Evolutionary conservation across 331 rosid species (phyloP), one percentile per base, ranked within the genome.

Genomic region (Malus hybrid): DNA sequence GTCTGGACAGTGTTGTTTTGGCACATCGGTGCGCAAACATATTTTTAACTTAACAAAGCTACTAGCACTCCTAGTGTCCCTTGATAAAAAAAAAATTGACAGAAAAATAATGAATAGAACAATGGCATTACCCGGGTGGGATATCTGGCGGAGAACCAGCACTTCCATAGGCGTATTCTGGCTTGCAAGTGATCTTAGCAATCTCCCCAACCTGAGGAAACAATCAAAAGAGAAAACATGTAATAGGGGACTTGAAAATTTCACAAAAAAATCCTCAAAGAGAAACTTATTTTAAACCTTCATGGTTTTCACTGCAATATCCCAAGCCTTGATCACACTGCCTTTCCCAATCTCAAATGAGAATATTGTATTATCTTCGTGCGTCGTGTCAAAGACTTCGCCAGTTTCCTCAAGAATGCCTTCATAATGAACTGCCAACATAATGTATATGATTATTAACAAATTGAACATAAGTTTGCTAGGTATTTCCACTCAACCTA

Each of bases 111-210:
- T 39, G 46, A 39, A 39, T 39, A 39, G 67, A 55, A 64, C 14
- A 70, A 68, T 4, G 75, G 42, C 27, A 61, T 69, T 94, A 91
- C 97, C 87, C 87, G 73, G 93, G 95, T 54, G 99, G 99, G 65
- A 94, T 94, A 84, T 94, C 97, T 4, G 99, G 99, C 1, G 96
- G 99, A 79, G 97, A 92, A 79, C 97, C 99, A 0, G 95, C 92
- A 81, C 87, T 87, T 28, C 97, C 99, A 71, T 94, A 94, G 46
- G 96, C 99, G 70, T 94, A 94, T 32, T 91, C 97, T 50, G 99
- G 95, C 84, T 85, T 88, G 91, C 99, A 91, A 60, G 89, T 88
- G 83, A 94, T 86, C 85, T 86, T 90, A 66, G 96, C 97, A 76
- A 94, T 77, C 90, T 94, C 96, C 74, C 96, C 96, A 67, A 88